These are phyloP conservation scores for Acanthamoeba royreba DNA, from an alignment of 208 protist genomes.

Conservation along the genomic window DNA sequence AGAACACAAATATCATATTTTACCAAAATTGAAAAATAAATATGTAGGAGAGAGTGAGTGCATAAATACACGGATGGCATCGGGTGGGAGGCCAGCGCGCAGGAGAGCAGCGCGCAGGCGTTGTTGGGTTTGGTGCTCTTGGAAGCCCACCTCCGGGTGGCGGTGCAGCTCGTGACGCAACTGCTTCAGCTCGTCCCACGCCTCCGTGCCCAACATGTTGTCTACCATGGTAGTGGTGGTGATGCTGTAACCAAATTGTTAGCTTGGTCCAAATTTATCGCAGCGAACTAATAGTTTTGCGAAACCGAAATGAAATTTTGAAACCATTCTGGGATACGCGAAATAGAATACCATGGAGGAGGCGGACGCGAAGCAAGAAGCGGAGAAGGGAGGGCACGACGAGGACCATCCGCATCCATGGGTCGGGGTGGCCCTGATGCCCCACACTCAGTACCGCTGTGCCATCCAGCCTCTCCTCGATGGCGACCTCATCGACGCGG, in stretches of 20 bases:
- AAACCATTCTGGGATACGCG: too few relatives aligned
- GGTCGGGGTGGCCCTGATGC: not conserved
- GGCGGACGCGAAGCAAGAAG: too few relatives aligned
- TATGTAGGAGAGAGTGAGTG: not conserved
- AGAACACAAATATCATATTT: not conserved
- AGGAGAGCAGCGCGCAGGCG: not conserved
- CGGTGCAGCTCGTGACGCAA: conserved; percentile 45
- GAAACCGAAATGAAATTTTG: too few relatives aligned
- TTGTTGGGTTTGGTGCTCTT: not conserved
- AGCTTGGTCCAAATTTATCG: too few relatives aligned
- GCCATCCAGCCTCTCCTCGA: not conserved
- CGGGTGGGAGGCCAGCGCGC: not conserved
- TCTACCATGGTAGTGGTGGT: too few relatives aligned
- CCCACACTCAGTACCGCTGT: not conserved
- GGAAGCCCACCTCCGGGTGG: conserved; percentile 56
- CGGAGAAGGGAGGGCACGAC: not conserved
- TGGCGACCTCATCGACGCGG: not conserved
- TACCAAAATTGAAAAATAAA: not conserved
- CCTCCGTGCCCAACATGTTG: not conserved
- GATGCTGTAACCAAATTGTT: too few relatives aligned
- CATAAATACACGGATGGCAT: not conserved
- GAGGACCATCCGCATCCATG: too few relatives aligned
- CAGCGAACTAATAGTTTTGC: too few relatives aligned
- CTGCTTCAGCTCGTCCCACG: not conserved
- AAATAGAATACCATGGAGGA: not conserved